Evolutionary conservation across 805 yeast genomes (phyloP), one percentile per base, ranked within the genome.

Genomic region (Metschnikowia lochheadii): DNA sequence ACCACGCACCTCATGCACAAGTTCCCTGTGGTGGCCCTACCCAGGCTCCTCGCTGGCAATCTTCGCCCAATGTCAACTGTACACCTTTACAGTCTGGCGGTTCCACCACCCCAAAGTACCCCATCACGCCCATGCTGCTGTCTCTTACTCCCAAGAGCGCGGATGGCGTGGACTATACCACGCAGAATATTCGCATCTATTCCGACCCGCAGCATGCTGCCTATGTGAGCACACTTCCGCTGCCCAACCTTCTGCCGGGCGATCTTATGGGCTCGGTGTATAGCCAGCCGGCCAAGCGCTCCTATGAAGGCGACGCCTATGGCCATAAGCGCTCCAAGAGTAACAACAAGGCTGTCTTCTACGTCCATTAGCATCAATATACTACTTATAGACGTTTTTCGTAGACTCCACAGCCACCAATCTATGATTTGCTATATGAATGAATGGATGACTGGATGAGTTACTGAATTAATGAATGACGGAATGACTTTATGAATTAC

Each of bases 91-190:
- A 35, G 15, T 35, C 49, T 5, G 45, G 43, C 7, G 56, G 56
- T 21, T 68, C 69, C 26, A 62, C 68, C 40, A 71, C 75, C 6
- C 76, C 77, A 18, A 67, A 56, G 52, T 58, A 53, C 39, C 62
- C 61, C 5, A 55, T 60, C 41, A 61, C 62, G 13, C 64, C 64
- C 5, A 53, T 52, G n/a, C 56, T 53, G 52, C 56, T 43, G 52
- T 46, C 56, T 40, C 54, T 60, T 37, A 60, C 60, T 35, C 64
- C 64, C n/a, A 57, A 44, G 48, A 40, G 40, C 33, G 31, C 31
- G 18, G 53, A 37, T 21, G 40, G 18, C 23, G 32, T 26, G 33
- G 46, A 44, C 10, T 44, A 44, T 43, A 43, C 46, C 46, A 44
- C 34, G 13, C 45, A 32, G 37, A 35, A 44, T 15, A 36, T 44